phyloP scores from a whole-genome alignment of 352 stramenopile genomes.

The Blastocystis sp. region DNA sequence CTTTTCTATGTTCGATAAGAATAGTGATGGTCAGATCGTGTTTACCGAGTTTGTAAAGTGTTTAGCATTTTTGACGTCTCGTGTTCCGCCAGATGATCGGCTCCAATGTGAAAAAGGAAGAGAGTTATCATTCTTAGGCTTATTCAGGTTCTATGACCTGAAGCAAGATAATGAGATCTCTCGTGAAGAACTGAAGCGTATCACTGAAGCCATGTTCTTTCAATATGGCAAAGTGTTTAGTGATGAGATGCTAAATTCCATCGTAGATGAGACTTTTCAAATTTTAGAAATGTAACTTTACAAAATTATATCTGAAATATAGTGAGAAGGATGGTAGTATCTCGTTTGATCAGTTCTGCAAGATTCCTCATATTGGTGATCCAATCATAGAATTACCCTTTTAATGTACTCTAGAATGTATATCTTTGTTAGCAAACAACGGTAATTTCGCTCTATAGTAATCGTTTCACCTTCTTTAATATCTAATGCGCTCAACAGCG shows the following conservation, averaged over 20 bases:
- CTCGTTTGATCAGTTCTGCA: constrained; percentile 19
- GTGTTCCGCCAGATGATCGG: neutral
- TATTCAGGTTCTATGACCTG: constrained; percentile 53
- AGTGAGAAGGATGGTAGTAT: constrained; percentile 40
- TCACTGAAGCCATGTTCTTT: constrained; percentile 56
- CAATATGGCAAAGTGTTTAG: constrained; percentile 26
- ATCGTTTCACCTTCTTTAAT: too few species aligned
- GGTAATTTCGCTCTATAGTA: neutral
- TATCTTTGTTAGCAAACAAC: neutral
- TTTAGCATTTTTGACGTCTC: constrained; percentile 34
- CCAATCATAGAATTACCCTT: constrained; percentile 19
- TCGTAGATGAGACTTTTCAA: constrained; percentile 38
- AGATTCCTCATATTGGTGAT: constrained; percentile 48
- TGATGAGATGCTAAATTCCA: constrained; percentile 29
- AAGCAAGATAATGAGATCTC: constrained; percentile 41
- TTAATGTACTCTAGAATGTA: constrained; percentile 1
- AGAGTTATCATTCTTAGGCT: neutral
- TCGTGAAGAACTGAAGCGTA: constrained; percentile 43
- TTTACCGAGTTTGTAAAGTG: constrained; percentile 57
- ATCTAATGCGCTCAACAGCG: too few species aligned
- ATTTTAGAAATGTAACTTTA: neutral
- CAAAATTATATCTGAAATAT: neutral
- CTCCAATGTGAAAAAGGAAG: neutral
- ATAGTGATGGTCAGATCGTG: constrained; percentile 57
- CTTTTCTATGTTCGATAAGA: constrained; percentile 61